These are phyloP conservation scores for Flagelloscypha sp. DNA, from an alignment of 768 basidiomycete species.

Conservation along the genomic window DNA sequence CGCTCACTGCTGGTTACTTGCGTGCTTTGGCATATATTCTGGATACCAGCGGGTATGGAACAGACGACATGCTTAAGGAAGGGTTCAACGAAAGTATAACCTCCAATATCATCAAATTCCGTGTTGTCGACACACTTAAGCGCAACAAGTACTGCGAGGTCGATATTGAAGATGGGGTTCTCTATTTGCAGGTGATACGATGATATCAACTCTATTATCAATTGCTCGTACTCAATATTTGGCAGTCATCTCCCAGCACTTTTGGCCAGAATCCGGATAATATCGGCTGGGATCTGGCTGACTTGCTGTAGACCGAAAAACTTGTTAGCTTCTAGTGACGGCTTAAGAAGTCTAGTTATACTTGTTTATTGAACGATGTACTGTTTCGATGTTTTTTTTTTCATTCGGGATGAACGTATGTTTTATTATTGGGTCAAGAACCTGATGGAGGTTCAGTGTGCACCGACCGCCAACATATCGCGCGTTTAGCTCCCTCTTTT, in stretches of 20 bases:
- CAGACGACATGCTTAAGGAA: constrained; percentile 33
- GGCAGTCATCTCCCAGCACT: constrained; percentile 17
- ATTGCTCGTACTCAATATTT: not conserved
- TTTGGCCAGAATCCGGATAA: constrained; percentile 18
- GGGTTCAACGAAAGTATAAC: constrained; percentile 26
- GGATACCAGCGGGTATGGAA: constrained; percentile 25
- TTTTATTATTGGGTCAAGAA: too few relatives aligned
- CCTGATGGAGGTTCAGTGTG: too few relatives aligned
- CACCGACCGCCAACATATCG: too few relatives aligned
- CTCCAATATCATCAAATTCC: constrained; percentile 30
- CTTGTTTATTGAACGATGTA: too few relatives aligned
- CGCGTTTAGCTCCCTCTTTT: too few relatives aligned
- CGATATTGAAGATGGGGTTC: constrained; percentile 25
- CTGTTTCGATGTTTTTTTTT: too few relatives aligned
- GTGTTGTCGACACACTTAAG: constrained; percentile 26
- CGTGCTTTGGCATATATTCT: constrained; percentile 25
- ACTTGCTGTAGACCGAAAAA: constrained; percentile 19
- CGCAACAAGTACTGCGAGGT: constrained; percentile 21
- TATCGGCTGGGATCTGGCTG: constrained; percentile 17
- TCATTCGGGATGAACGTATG: too few relatives aligned
- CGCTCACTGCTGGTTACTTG: constrained; percentile 22
- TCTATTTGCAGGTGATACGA: constrained; percentile 26
- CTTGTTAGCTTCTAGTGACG: too few relatives aligned
- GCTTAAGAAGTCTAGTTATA: too few relatives aligned
- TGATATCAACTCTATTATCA: not conserved